Evolutionary conservation across 2,329 filamentous ascomycete species (phyloP).

Genomic region (Paraphaeosphaeria sporulosa): DNA sequence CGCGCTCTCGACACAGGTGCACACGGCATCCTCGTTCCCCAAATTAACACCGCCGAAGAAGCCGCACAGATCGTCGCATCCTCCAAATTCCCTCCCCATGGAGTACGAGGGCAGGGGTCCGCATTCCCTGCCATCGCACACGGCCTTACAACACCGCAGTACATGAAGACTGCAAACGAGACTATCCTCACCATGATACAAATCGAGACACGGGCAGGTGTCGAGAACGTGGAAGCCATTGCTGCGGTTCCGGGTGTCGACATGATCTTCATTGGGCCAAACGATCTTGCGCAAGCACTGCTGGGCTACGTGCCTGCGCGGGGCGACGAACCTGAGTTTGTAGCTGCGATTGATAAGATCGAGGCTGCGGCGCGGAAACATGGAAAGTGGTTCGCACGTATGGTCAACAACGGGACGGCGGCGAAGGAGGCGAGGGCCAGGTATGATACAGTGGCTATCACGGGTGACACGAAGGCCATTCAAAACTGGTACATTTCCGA

Average conservation of each 20-base stretch:
- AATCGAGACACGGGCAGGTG: slow-evolving; percentile 71
- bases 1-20: slow-evolving; percentile 66
- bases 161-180: slow-evolving; percentile 64
- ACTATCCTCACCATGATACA: slow-evolving; percentile 70
- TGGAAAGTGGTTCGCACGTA: slow-evolving; percentile 69
- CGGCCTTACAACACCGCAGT: slow-evolving; percentile 60
- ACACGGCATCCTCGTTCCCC: slow-evolving; percentile 65
- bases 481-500: slow-evolving; percentile 58
- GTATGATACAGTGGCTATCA: slow-evolving; percentile 58
- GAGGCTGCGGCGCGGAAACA: slow-evolving; percentile 65
- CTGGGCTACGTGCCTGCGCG: slow-evolving; percentile 67
- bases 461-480: slow-evolving; percentile 56
- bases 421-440: slow-evolving; percentile 49
- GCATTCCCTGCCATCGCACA: slow-evolving; percentile 60
- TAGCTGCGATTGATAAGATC: slow-evolving; percentile 60
- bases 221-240: slow-evolving; percentile 68
- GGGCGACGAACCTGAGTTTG: slow-evolving; percentile 63
- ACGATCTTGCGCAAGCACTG: slow-evolving; percentile 64
- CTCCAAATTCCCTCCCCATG: slow-evolving; percentile 65
- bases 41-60: slow-evolving; percentile 62
- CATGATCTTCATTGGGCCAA: slow-evolving; percentile 71
- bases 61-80: slow-evolving; percentile 53
- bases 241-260: slow-evolving; percentile 67
- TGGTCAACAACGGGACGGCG: slow-evolving; percentile 53
- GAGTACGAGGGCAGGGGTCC: slow-evolving; percentile 64